Evolutionary conservation across 2,329 filamentous ascomycete genomes (phyloP).

Genomic region (Aureobasidium sp.): DNA sequence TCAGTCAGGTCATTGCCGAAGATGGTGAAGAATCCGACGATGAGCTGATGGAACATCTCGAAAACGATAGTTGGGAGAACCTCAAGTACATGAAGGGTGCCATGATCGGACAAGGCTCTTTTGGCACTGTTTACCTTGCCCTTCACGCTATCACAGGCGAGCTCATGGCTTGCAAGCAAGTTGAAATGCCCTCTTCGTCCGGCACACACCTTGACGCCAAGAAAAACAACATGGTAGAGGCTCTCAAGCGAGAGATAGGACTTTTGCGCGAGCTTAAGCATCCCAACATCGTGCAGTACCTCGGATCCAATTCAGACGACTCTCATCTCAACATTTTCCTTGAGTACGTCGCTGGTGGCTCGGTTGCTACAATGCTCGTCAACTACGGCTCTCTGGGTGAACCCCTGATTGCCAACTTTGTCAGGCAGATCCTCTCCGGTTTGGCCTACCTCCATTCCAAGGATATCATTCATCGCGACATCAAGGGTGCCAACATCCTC

Average conservation of each 20-base stretch:
- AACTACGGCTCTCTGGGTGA: constrained; percentile 94
- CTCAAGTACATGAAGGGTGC: constrained; percentile 99
- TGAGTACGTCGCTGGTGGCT: constrained; percentile 95
- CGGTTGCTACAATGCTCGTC: constrained; percentile 96
- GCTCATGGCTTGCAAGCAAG: constrained; percentile 96
- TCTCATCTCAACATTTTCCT: constrained; percentile 98
- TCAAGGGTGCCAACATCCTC: constrained; percentile 97
- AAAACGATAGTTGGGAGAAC: constrained; percentile 89
- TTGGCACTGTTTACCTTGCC: constrained; percentile 90
- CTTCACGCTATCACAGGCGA: constrained; percentile 94
- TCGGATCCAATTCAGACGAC: constrained; percentile 86
- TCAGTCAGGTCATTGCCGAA: constrained; percentile 76
- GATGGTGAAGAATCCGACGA: constrained; percentile 90
- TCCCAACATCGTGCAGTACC: constrained; percentile 95
- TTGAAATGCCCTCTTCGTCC: constrained; percentile 76
- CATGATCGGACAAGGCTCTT: constrained; percentile 92
- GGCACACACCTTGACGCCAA: constrained; percentile 72
- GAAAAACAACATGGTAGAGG: constrained; percentile 98
- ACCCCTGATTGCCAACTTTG: constrained; percentile 89
- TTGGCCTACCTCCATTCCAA: constrained; percentile 87
- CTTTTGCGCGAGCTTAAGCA: constrained; percentile 90
- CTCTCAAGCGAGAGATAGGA: constrained; percentile 91
- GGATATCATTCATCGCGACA: constrained; percentile 97
- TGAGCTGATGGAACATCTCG: constrained; percentile 80
- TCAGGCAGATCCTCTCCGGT: constrained; percentile 87